Conservation (phyloP, 1,284 basidiomycete genomes). For the Peniophora sp. region DNA sequence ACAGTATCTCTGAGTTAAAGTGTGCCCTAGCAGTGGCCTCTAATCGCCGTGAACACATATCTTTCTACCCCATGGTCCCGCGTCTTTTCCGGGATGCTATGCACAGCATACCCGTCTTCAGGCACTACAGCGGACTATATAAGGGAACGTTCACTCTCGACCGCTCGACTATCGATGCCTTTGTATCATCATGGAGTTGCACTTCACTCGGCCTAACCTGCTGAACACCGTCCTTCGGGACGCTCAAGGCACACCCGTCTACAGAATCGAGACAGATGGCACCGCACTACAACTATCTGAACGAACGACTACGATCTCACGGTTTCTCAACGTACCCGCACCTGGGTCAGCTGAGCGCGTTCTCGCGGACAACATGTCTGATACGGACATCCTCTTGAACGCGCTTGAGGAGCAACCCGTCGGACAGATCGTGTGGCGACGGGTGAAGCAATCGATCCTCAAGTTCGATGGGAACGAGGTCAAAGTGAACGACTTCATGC, state of each 20-base stretch:
- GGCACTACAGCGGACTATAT: too few species aligned
- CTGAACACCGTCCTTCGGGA: conserved; percentile 4
- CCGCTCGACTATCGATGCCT: too few species aligned
- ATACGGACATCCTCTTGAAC: not conserved
- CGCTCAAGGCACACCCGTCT: not conserved
- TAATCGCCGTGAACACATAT: too few species aligned
- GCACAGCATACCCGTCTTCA: too few species aligned
- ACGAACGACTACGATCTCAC: not conserved
- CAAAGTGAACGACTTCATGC: not conserved
- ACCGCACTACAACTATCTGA: not conserved
- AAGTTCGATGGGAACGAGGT: not conserved
- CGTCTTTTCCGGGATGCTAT: too few species aligned
- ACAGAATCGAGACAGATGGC: not conserved
- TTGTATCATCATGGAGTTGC: not conserved
- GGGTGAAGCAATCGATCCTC: not conserved
- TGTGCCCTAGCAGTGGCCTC: too few species aligned
- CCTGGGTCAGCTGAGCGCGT: not conserved
- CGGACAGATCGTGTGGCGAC: conserved; percentile 1
- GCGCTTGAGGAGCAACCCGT: not conserved
- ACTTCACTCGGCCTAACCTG: conserved; percentile 1
- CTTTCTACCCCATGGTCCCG: too few species aligned
- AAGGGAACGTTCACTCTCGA: too few species aligned
- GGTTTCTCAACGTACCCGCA: not conserved
- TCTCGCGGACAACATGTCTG: not conserved
- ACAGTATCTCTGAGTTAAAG: too few species aligned